Evolutionary conservation across 1,139 yeast species (phyloP).

Genomic region (Protomyces inundatus): DNA sequence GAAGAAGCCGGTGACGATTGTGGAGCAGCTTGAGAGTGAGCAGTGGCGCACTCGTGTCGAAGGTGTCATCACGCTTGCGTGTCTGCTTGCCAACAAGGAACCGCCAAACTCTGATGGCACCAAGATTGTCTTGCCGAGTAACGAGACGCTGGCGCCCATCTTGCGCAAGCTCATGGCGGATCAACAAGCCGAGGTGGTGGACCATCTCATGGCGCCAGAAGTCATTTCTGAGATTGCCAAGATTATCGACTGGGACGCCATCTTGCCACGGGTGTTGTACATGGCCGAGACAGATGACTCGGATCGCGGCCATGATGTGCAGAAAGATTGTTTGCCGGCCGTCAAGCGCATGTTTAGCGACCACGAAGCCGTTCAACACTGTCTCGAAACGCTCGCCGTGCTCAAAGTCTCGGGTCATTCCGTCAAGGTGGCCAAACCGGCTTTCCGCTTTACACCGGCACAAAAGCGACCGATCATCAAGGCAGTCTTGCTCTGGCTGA

Average conservation of each 20-base stretch:
- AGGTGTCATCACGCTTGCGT: slow-evolving; percentile 28
- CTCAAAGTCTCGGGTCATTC: slow-evolving; percentile 22
- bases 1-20: slow-evolving; percentile 18
- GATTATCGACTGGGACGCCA: slow-evolving; percentile 25
- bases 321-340: slow-evolving; percentile 27
- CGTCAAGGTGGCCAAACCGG: slow-evolving; percentile 9
- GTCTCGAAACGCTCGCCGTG: slow-evolving; percentile 20
- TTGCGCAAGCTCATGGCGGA: slow-evolving; percentile 27
- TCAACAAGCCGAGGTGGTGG: slow-evolving; percentile 28
- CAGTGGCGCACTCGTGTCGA: slow-evolving; percentile 27
- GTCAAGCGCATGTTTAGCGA: slow-evolving; percentile 26
- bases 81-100: slow-evolving; percentile 26
- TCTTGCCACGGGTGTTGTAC: slow-evolving; percentile 29
- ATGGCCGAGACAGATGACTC: slow-evolving; percentile 26
- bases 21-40: slow-evolving; percentile 27
- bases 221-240: slow-evolving; percentile 27
- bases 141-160: slow-evolving; percentile 23
- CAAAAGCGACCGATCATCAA: slow-evolving; percentile 30
- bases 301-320: slow-evolving; percentile 27
- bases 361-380: slow-evolving; percentile 19
- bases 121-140: slow-evolving; percentile 19
- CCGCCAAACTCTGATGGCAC: slow-evolving; percentile 27
- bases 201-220: slow-evolving; percentile 29
- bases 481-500: slow-evolving; percentile 29
- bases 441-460: slow-evolving; percentile 27